A percentile compares a stretch with the other conserved stretches of the same genome.
Conservation (phyloP, 768 basidiomycete species). For the Podaxis sp. region DNA sequence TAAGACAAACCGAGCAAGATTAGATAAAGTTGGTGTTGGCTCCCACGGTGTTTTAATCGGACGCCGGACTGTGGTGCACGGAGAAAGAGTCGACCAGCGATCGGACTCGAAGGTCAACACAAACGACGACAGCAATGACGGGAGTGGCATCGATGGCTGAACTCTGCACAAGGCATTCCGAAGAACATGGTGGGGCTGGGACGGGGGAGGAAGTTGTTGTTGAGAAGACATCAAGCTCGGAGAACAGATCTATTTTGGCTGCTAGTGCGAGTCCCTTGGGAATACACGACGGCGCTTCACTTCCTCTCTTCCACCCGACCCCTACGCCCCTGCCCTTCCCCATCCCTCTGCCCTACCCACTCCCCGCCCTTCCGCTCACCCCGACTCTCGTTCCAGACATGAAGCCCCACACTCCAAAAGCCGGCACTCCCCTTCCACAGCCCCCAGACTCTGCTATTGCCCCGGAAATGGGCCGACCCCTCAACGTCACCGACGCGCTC, state of each 20-base stretch:
- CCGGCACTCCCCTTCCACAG: constrained; percentile 41
- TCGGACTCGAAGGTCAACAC: background rate
- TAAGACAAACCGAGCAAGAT: background rate
- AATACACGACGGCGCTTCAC: constrained; percentile 21
- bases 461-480: constrained; percentile 52
- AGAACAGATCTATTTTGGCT: constrained; percentile 35
- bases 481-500: constrained; percentile 93
- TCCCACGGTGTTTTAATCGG: constrained; percentile 12
- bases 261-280: constrained; percentile 24
- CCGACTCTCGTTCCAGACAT: constrained; percentile 19
- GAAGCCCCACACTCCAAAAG: constrained; percentile 31
- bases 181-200: constrained; percentile 10
- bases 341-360: constrained; percentile 25
- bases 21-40: background rate
- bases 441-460: constrained; percentile 23
- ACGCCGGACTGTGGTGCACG: background rate
- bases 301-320: constrained; percentile 20
- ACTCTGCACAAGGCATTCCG: background rate
- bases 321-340: constrained; percentile 22
- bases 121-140: background rate
- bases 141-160: background rate
- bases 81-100: background rate
- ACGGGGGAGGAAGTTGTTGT: constrained; percentile 22
- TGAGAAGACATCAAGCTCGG: constrained; percentile 25
- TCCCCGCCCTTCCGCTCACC: background rate